phyloP scores from a whole-genome alignment of 2,329 filamentous ascomycete species.

The Aspergillus nomiae region DNA sequence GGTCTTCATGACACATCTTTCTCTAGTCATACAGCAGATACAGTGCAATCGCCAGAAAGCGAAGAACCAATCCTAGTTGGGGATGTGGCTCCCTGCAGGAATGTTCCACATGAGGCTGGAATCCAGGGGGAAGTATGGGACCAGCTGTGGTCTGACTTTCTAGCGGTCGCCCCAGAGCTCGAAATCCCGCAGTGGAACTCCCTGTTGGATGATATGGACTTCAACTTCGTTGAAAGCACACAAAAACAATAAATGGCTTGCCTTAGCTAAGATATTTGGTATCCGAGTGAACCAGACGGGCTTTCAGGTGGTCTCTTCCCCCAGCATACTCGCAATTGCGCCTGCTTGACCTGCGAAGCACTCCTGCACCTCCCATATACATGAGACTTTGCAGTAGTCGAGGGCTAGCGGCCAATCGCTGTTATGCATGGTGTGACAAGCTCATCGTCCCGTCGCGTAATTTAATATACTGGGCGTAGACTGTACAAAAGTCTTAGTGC shows the following conservation, averaged over 20 bases:
- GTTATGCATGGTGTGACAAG: background rate
- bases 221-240: background rate
- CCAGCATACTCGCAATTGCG: background rate
- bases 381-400: background rate
- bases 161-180: background rate
- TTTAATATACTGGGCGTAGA: background rate
- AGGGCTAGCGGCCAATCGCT: background rate
- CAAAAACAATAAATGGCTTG: background rate
- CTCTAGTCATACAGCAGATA: background rate
- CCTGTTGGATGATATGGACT: background rate
- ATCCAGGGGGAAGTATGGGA: background rate
- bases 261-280: background rate
- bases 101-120: background rate
- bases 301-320: background rate
- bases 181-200: background rate
- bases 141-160: background rate
- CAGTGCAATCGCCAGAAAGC: background rate
- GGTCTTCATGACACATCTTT: too few species aligned
- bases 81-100: background rate
- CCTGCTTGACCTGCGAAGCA: background rate
- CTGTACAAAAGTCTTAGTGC: background rate
- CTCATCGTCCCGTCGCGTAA: background rate
- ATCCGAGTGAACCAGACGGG: background rate
- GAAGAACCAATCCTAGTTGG: background rate
- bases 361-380: background rate